Evolutionary conservation across 345 rosid species (phyloP).

Genomic region (Luvunga scandens): DNA sequence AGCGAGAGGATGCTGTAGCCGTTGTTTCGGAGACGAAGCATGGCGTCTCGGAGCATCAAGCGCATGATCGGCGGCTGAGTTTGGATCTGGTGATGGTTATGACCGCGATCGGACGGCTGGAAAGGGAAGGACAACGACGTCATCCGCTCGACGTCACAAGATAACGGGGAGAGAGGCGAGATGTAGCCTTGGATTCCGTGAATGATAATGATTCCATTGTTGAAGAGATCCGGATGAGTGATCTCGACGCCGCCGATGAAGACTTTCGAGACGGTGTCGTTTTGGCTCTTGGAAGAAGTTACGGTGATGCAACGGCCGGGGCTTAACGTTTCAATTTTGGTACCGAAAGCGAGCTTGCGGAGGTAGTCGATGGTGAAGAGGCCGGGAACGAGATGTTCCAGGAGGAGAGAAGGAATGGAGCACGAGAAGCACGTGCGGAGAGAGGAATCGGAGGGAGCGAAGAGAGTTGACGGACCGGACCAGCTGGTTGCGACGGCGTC

Average conservation of each 20-base stretch:
- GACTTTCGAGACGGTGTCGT: conserved; percentile 31
- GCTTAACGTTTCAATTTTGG: conserved; percentile 54
- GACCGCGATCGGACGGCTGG: conserved; percentile 11
- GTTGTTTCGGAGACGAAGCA: conserved; percentile 55
- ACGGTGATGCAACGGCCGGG: conserved; percentile 64
- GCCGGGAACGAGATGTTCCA: conserved; percentile 67
- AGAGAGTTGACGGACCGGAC: conserved; percentile 69
- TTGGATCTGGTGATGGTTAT: neutral
- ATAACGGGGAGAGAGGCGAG: conserved; percentile 58
- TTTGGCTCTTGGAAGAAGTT: conserved; percentile 31
- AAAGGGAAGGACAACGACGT: conserved; percentile 42
- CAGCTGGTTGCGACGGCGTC: conserved; percentile 33
- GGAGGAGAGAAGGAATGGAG: conserved; percentile 47
- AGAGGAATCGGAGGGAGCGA: conserved; percentile 61
- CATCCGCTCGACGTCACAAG: conserved; percentile 55
- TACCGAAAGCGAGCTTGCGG: conserved; percentile 50
- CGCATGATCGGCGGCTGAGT: conserved; percentile 47
- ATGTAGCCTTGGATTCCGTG: conserved; percentile 66
- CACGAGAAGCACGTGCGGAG: conserved; percentile 48
- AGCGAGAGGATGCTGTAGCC: conserved; percentile 57
- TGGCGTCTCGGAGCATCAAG: conserved; percentile 58
- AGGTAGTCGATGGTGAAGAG: conserved; percentile 57
- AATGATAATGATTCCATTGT: conserved; percentile 52
- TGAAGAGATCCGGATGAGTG: conserved; percentile 63
- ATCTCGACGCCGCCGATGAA: conserved; percentile 62